These are phyloP conservation scores for Ascochyta rabiei DNA, from an alignment of 2,329 filamentous ascomycete species.

Conservation along the genomic window DNA sequence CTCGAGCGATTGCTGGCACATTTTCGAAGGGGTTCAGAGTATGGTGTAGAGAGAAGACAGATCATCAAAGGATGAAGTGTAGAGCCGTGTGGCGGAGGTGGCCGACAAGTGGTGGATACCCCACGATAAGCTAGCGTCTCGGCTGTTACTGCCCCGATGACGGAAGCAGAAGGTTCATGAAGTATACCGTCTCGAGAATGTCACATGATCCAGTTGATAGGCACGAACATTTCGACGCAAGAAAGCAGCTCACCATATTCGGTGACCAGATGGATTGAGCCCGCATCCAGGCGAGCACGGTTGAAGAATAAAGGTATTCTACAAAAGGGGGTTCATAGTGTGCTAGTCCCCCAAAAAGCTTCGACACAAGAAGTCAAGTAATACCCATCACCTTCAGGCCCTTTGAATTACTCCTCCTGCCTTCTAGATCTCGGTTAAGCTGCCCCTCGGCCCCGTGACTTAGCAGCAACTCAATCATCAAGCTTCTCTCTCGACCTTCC, in stretches of 20 bases:
- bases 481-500: constrained; percentile 35
- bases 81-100: constrained; percentile 20
- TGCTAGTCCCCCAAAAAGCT: neutral
- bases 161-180: constrained; percentile 8
- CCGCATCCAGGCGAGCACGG: constrained; percentile 8
- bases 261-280: neutral
- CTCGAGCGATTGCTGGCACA: constrained; percentile 14
- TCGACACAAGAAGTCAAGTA: constrained; percentile 3
- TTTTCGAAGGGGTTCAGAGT: neutral
- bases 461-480: constrained; percentile 38
- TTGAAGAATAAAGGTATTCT: constrained; percentile 7
- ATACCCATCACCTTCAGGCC: constrained; percentile 29
- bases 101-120: constrained; percentile 27
- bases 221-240: too few relatives aligned
- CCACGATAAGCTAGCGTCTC: constrained; percentile 27
- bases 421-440: constrained; percentile 19
- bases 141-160: constrained; percentile 13
- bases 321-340: constrained; percentile 5
- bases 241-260: neutral
- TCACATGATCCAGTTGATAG: neutral
- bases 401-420: constrained; percentile 28
- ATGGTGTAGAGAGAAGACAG: neutral
- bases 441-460: constrained; percentile 39
- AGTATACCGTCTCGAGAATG: neutral
- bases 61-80: constrained; percentile 1